Percentiles rank a stretch among this genome's conserved stretches.
phyloP scores from a whole-genome alignment of 129 eudicot genomes.

The Tagetes patula region DNA sequence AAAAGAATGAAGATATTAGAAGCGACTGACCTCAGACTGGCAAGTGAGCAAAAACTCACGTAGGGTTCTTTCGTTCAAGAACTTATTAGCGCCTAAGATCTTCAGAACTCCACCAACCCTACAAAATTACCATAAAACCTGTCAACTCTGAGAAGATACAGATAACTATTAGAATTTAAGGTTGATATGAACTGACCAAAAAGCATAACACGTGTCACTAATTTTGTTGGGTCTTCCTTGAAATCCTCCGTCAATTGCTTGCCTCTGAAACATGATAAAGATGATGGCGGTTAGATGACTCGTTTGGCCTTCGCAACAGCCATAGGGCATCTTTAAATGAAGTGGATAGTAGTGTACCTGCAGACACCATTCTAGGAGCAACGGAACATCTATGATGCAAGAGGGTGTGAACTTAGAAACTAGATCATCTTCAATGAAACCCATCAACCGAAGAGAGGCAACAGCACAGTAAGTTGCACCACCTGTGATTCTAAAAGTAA shows the following conservation, averaged over 20 bases:
- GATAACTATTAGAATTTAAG: no score
- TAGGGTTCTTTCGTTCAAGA: slow-evolving; percentile 50
- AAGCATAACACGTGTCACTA: slow-evolving; percentile 90
- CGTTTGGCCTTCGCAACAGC: slow-evolving; percentile 7
- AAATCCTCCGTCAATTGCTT: slow-evolving; percentile 88
- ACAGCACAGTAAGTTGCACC: slow-evolving; percentile 99
- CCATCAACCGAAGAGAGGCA: slow-evolving; percentile 92
- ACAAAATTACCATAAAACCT: slow-evolving; percentile 18
- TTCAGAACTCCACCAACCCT: slow-evolving; percentile 88
- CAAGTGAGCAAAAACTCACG: slow-evolving; percentile 70
- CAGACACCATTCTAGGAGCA: slow-evolving; percentile 86
- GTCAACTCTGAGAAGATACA: neutral
- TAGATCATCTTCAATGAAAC: slow-evolving; percentile 66
- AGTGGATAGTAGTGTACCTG: slow-evolving; percentile 46
- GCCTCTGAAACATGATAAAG: slow-evolving; percentile 59
- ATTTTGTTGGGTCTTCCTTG: slow-evolving; percentile 95
- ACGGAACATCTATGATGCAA: slow-evolving; percentile 58
- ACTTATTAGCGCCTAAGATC: slow-evolving; percentile 75
- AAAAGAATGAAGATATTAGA: neutral
- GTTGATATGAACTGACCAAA: slow-evolving; percentile 58
- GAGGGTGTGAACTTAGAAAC: slow-evolving; percentile 47
- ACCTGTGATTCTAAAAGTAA: slow-evolving; percentile 81
- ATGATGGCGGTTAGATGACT: slow-evolving; percentile 8
- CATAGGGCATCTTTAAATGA: neutral
- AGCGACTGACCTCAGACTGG: slow-evolving; percentile 71